Base-by-base conservation (phyloP, 2,329 filamentous ascomycete species). In the Fusarium humuli region DNA sequence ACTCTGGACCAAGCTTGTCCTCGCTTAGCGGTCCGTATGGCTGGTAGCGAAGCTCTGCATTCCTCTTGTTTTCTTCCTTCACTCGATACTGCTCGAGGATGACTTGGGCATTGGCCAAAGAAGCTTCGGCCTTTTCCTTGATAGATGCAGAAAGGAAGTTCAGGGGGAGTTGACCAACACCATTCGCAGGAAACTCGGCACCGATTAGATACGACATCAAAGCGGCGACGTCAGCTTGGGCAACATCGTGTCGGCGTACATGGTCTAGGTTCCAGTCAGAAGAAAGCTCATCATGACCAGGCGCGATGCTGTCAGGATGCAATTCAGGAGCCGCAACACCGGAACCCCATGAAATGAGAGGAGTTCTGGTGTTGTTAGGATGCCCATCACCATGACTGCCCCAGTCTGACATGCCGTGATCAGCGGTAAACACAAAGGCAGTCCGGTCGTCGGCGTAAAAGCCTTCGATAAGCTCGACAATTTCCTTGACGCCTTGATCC, bases 361-460 rank as follows among this genome's bases (percentile, higher is more conserved):
- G 96, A 1, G 96, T 99, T 53, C 96, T 89, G 5, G 96, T 99
- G 76, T 98, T 99, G 79, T 99, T 93, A 1, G 96, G 96, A 80
- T 99, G 94, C 10, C 96, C 96, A 79, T 99, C 96, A 40, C 97
- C 97, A 79, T 99, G 97, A 74, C 94, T 98, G n/a, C 97, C 96
- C 91, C 92, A 98, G 80, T 99, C 96, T 77, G 94, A 98, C 96
- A 99, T 99, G 20, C 96, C 96, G 79, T 99, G 96, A 77, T 99
- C 96, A 10, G 96, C 96, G 2, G 97, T 99, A 78, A 99, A 99
- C 18, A 99, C 89, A 78, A 95, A 99, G 0, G 97, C 94, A 0
- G 96, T 98, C 79, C 96, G 91, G 57, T 88, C 91, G 73, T 94
- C 91, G 7, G 83, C 86, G 75, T 98, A 99, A 78, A 98, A 99